phyloP scores from a whole-genome alignment of 2,329 filamentous ascomycete genomes.

The Lomentospora prolificans region DNA sequence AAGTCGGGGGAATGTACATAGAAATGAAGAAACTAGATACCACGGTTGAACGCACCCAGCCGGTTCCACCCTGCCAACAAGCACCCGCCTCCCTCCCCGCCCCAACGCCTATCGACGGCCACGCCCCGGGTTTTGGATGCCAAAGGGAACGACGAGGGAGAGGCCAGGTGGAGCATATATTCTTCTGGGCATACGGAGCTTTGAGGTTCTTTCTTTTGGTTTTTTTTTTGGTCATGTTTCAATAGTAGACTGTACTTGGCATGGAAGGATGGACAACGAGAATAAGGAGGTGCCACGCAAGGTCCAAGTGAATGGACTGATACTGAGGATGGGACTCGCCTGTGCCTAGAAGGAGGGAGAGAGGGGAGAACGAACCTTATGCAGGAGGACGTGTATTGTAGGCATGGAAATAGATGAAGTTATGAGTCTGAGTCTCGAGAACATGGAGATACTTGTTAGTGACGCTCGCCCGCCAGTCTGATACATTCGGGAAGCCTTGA shows the following conservation, averaged over 20 bases:
- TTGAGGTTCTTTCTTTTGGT: background rate
- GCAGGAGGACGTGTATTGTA: too few relatives aligned
- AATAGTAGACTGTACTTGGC: constrained; percentile 1
- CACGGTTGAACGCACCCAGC: background rate
- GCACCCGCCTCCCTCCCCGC: too few relatives aligned
- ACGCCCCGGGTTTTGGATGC: background rate
- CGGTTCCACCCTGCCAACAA: background rate
- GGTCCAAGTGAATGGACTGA: too few relatives aligned
- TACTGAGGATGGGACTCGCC: too few relatives aligned
- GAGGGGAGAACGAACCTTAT: too few relatives aligned
- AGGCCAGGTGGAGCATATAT: too few relatives aligned
- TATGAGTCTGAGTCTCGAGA: background rate
- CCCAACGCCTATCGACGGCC: too few relatives aligned
- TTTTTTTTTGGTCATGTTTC: background rate
- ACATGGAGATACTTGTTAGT: too few relatives aligned
- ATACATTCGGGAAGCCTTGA: too few relatives aligned
- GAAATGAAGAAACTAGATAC: background rate
- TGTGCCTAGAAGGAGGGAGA: background rate
- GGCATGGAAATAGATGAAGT: background rate
- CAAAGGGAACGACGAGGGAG: background rate
- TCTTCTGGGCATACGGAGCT: too few relatives aligned
- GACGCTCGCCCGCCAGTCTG: too few relatives aligned
- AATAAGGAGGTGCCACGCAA: background rate
- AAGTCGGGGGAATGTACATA: background rate
- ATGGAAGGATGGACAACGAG: background rate